Evolutionary conservation across 2,329 filamentous ascomycete genomes (phyloP).

Genomic region (Canariomyces notabilis): DNA sequence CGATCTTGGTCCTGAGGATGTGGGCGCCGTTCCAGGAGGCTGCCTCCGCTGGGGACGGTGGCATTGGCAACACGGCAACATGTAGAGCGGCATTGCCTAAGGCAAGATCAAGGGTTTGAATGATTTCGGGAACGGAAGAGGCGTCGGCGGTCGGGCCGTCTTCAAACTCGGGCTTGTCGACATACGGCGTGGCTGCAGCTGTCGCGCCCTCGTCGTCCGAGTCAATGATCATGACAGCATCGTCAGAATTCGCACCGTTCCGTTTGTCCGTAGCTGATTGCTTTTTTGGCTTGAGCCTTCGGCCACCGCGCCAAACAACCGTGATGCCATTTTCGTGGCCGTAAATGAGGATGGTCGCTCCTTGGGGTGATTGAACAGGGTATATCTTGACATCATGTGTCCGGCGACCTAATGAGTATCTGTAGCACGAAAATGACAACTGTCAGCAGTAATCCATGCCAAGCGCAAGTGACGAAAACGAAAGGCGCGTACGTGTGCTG

Average conservation of each 20-base stretch:
- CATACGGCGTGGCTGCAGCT: conserved; percentile 29
- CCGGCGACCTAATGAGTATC: conserved; percentile 55
- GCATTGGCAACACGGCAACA: conserved; percentile 51
- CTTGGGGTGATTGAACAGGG: conserved; percentile 57
- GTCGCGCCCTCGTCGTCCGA: conserved; percentile 53
- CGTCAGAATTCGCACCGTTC: conserved; percentile 45
- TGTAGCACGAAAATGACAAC: conserved; percentile 26
- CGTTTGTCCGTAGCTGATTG: conserved; percentile 39
- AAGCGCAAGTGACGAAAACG: neutral
- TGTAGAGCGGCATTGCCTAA: conserved; percentile 52
- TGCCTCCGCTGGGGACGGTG: conserved; percentile 45
- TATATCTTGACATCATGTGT: conserved; percentile 57
- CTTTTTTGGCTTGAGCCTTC: conserved; percentile 47
- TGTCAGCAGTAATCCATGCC: conserved; percentile 2
- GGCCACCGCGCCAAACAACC: conserved; percentile 58
- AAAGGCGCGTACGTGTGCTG: conserved; percentile 21
- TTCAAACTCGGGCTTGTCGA: conserved; percentile 56
- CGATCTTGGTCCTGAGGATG: conserved; percentile 51
- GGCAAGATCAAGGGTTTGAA: conserved; percentile 57
- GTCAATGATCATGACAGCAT: conserved; percentile 58
- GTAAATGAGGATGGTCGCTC: conserved; percentile 58
- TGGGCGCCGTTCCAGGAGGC: conserved; percentile 42
- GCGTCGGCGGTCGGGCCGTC: conserved; percentile 44
- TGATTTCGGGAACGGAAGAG: conserved; percentile 46
- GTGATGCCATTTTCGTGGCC: conserved; percentile 60